Percentiles rank a stretch among this genome's conserved stretches.
phyloP scores from a whole-genome alignment of 345 rosid species.

The Camelina neglecta region DNA sequence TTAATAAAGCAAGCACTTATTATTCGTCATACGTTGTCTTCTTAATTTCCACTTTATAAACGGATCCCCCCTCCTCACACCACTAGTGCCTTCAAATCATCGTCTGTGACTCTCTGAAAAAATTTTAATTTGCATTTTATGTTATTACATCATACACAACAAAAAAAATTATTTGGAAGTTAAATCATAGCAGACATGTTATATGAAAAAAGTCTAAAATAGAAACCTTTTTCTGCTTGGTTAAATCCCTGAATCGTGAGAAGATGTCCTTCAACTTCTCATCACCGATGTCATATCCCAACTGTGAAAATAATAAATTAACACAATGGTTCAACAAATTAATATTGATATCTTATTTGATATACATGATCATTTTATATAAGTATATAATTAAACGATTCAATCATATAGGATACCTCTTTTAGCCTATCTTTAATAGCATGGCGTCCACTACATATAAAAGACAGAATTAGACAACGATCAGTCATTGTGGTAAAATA shows the following conservation, averaged over 20 bases:
- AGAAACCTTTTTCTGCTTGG: conserved; percentile 82
- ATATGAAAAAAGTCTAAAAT: background rate
- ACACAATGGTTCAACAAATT: no score
- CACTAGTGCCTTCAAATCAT: conserved; percentile 32
- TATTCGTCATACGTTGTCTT: no score
- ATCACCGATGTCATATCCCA: conserved; percentile 77
- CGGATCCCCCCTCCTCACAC: no score
- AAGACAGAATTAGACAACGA: background rate
- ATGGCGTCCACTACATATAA: conserved; percentile 77
- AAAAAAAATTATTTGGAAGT: no score
- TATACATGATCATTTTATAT: background rate
- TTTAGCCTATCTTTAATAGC: conserved; percentile 70
- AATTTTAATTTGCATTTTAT: background rate
- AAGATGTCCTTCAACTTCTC: conserved; percentile 70
- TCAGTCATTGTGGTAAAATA: no score
- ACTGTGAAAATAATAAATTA: conserved; percentile 55
- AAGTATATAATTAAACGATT: background rate
- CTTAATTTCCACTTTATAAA: no score
- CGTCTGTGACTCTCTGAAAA: conserved; percentile 37
- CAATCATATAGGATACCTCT: conserved; percentile 54
- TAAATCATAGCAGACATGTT: no score
- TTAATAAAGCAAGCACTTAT: no score
- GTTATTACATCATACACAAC: no score
- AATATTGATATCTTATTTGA: no score
- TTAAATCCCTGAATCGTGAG: conserved; percentile 79